phyloP scores from a whole-genome alignment of 495 filamentous ascomycete genomes.

The Hypomontagnella monticulosa region DNA sequence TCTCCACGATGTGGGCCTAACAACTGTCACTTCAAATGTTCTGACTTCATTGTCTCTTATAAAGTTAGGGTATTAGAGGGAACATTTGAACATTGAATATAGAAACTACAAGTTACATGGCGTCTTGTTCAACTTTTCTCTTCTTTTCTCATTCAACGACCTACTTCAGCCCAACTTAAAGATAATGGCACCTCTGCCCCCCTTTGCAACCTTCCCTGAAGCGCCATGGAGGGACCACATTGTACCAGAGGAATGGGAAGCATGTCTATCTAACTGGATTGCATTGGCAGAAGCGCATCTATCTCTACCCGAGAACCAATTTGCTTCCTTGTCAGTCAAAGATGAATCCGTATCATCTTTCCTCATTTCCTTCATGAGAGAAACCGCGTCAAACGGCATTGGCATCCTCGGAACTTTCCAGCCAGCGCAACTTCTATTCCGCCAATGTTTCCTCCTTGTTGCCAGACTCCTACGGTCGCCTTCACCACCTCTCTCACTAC shows the following conservation, averaged over 20 bases:
- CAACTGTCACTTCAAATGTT: neutral
- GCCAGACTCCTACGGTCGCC: constrained; percentile 57
- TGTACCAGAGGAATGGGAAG: constrained; percentile 76
- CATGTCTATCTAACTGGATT: constrained; percentile 81
- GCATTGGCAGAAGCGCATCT: constrained; percentile 70
- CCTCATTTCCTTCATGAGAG: constrained; percentile 68
- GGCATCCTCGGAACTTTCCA: constrained; percentile 53
- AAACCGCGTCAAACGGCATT: constrained; percentile 54
- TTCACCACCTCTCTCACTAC: constrained; percentile 55
- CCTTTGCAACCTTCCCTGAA: constrained; percentile 79
- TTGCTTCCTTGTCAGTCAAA: constrained; percentile 57
- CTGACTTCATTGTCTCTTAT: too few species aligned
- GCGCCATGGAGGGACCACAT: constrained; percentile 72
- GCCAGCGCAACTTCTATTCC: constrained; percentile 65
- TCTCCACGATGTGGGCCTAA: constrained; percentile 8
- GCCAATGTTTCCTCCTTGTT: constrained; percentile 68
- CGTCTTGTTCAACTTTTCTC: constrained; percentile 3
- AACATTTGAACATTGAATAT: too few species aligned
- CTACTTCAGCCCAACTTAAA: neutral
- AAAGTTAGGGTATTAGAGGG: too few species aligned
- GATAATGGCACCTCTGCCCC: constrained; percentile 59
- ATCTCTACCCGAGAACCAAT: constrained; percentile 62
- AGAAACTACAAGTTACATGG: neutral
- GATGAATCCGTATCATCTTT: constrained; percentile 68
- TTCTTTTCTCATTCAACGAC: neutral